Conservation (phyloP, 257 asterid species). For the Leptodermis oblonga region DNA sequence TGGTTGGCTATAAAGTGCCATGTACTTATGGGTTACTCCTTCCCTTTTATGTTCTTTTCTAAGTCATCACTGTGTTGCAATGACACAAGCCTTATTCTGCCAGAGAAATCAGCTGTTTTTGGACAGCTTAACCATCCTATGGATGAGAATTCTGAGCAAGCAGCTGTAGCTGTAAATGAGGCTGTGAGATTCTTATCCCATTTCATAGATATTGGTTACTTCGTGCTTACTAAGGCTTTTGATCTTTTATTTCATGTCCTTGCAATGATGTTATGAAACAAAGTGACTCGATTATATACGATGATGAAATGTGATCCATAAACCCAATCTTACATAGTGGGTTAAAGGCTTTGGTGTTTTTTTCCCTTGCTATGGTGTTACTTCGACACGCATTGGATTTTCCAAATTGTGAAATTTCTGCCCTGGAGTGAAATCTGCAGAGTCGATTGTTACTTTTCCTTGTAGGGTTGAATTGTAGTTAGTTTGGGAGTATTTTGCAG, state of each 20-base stretch:
- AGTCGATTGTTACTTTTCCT: background rate
- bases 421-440: too few relatives aligned
- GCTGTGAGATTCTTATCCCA: slow-evolving; percentile 44
- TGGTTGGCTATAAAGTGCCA: too few relatives aligned
- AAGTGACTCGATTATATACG: too few relatives aligned
- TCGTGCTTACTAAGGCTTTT: background rate
- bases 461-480: background rate
- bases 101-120: slow-evolving; percentile 36
- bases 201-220: slow-evolving; percentile 11
- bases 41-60: slow-evolving; percentile 11
- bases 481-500: background rate
- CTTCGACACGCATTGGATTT: too few relatives aligned
- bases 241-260: background rate
- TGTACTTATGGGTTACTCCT: too few relatives aligned
- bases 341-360: too few relatives aligned
- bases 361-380: too few relatives aligned
- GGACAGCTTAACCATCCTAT: slow-evolving; percentile 34
- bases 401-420: too few relatives aligned
- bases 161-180: slow-evolving; percentile 39
- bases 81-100: too few relatives aligned
- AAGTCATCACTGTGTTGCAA: too few relatives aligned
- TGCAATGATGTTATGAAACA: background rate
- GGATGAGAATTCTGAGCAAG: slow-evolving; percentile 33
- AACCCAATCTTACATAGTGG: too few relatives aligned
- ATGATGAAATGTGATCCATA: too few relatives aligned